Evolutionary conservation across 73 alveolate genomes (phyloP).

Genomic region (Symbiodinium natans): DNA sequence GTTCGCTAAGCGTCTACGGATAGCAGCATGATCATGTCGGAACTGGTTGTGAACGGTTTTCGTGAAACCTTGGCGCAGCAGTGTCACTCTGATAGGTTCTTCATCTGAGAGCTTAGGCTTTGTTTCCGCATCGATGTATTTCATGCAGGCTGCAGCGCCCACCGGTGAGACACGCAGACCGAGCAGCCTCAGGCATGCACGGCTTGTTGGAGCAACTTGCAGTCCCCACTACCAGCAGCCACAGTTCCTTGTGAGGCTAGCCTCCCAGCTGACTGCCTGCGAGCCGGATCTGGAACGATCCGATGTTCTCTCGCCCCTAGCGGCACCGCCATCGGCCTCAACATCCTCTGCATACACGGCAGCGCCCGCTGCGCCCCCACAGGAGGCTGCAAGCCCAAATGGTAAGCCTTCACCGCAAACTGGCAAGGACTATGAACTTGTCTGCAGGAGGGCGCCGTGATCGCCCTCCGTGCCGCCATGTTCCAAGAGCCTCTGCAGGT

Average conservation of each 20-base stretch:
- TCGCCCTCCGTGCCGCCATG: conserved; percentile 84
- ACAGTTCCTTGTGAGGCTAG: no score
- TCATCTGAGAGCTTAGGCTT: no score
- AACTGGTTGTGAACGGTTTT: no score
- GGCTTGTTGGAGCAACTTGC: not conserved
- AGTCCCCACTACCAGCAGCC: no score
- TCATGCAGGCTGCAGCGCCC: not conserved
- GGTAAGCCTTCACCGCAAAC: no score
- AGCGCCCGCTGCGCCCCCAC: not conserved
- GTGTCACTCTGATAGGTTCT: no score
- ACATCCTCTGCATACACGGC: not conserved
- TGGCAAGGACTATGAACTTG: no score
- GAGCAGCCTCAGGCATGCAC: not conserved
- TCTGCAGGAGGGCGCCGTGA: conserved; percentile 38
- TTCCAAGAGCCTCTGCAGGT: conserved; percentile 91
- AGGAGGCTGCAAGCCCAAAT: no score
- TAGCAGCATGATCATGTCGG: no score
- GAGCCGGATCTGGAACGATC: not conserved
- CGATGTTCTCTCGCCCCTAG: not conserved
- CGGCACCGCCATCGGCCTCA: not conserved
- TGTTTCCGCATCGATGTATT: no score
- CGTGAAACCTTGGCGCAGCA: no score
- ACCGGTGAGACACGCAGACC: not conserved
- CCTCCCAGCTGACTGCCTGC: not conserved
- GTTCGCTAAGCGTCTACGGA: no score